A percentile compares a stretch with the other conserved stretches of the same genome.
Conservation (phyloP, 2,329 filamentous ascomycete genomes). For the Epichloe glyceriae region DNA sequence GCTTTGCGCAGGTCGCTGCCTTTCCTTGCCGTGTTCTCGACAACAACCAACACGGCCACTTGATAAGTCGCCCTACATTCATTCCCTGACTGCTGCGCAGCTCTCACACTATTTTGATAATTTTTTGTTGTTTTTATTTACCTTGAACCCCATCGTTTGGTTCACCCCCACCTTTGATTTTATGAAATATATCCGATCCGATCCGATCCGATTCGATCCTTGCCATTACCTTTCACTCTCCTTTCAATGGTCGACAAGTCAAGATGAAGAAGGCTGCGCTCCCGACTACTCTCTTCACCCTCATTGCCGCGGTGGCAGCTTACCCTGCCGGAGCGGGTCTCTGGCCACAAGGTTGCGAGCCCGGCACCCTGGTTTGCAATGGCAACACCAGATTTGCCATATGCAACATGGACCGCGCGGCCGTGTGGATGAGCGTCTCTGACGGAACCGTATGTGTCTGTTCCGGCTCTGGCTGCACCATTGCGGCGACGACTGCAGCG, state of each 20-base stretch:
- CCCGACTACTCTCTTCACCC: not conserved
- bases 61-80: not conserved
- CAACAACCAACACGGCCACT: not conserved
- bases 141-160: not conserved
- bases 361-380: constrained; percentile 2
- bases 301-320: not conserved
- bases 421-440: not conserved
- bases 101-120: not conserved
- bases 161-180: not conserved
- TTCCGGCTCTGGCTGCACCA: not conserved
- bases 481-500: not conserved
- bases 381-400: constrained; percentile 1
- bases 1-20: not conserved
- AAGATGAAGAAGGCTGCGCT: not conserved
- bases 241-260: not conserved
- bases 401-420: not conserved
- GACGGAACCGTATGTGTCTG: constrained; percentile 1
- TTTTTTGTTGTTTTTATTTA: accelerated
- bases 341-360: not conserved
- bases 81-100: not conserved
- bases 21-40: not conserved
- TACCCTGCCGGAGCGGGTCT: not conserved
- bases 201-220: not conserved
- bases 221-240: not conserved
- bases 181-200: not conserved